Base-by-base conservation (phyloP, 2,329 filamentous ascomycete species). In the Alternaria novae-zelandiae region DNA sequence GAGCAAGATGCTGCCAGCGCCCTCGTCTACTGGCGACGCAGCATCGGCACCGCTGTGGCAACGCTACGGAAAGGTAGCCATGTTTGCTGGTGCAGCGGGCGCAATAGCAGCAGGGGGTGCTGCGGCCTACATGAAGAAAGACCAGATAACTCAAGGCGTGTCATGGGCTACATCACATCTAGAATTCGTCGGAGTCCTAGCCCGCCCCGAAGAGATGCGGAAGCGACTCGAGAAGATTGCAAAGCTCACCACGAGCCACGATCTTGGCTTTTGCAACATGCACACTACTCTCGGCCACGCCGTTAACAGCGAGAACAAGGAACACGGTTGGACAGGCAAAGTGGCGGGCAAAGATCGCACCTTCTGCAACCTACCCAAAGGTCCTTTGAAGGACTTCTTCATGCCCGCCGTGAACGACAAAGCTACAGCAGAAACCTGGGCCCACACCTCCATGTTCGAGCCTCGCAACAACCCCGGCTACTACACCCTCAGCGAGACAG, bases 171-270 rank as follows among this genome's bases (percentile, higher is more conserved):
- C 91, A 15, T 96, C 92, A 36, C 96, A 99, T 80, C 88, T 99
- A 25, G 92, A 96, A 79, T 99, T 98, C 74, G 92, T 98, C 1
- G 93, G 94, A 3, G 96, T 93, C 74, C 86, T 99, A 8, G 91
- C 92, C 51, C 89, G 92, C n/a, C 89, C 89, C 5, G 91, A 94
- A 71, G 94, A 97, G 75, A 83, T 98, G 68, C 89, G 90, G 70
- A 87, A 89, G 74, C 88, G 96, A 30, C 85, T 97, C 10, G 82
- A 84, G n/a, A 86, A 83, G 64, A 84, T 97, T 77, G 84, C 87
- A n/a, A 84, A 85, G 62, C 82, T 94, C 20, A 85, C 89, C 32
- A 79, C 83, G 49, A 88, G 91, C 61, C 86, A 92, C 13, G 85
- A 85, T 12, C 86, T 97, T 13, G 91, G 92, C 3, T 97, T 94